A percentile compares a stretch with the other conserved stretches of the same genome.
These are phyloP conservation scores for Lasiodiplodia theobromae DNA, from an alignment of 2,329 filamentous ascomycete genomes.

Conservation along the genomic window DNA sequence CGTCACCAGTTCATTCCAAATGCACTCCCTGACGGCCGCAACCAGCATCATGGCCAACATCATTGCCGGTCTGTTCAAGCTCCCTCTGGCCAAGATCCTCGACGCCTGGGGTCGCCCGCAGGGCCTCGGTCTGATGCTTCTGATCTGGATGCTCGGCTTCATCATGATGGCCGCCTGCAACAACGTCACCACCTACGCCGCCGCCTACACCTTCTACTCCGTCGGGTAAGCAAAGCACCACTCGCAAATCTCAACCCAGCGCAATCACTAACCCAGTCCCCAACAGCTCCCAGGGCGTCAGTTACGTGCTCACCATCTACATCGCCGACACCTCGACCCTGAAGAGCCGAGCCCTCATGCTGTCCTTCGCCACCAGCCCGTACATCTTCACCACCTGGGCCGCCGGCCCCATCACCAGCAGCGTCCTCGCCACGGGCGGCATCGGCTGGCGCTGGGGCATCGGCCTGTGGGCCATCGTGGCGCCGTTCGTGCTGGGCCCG, in stretches of 20 bases:
- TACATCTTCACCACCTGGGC: slow-evolving; percentile 45
- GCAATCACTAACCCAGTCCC: slow-evolving; percentile 34
- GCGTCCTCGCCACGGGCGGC: slow-evolving; percentile 54
- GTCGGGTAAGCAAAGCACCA: slow-evolving; percentile 24
- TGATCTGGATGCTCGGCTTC: slow-evolving; percentile 58
- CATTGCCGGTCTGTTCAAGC: slow-evolving; percentile 66
- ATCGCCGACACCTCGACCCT: slow-evolving; percentile 72
- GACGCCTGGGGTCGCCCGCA: slow-evolving; percentile 73
- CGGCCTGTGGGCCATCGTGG: slow-evolving; percentile 70
- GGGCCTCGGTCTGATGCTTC: slow-evolving; percentile 63
- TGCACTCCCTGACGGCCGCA: slow-evolving; percentile 62
- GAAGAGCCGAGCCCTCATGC: slow-evolving; percentile 69
- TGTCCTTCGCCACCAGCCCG: slow-evolving; percentile 55
- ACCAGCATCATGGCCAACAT: slow-evolving; percentile 63
- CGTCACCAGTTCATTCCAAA: slow-evolving; percentile 57
- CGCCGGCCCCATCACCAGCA: slow-evolving; percentile 38
- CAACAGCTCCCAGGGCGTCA: slow-evolving; percentile 56
- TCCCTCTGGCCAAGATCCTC: slow-evolving; percentile 71
- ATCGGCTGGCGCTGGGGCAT: slow-evolving; percentile 72
- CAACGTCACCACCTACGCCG: slow-evolving; percentile 64
- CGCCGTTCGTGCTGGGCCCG: slow-evolving; percentile 68
- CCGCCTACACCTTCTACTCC: slow-evolving; percentile 65
- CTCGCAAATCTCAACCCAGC: not conserved
- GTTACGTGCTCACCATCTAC: slow-evolving; percentile 67
- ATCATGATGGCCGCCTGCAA: slow-evolving; percentile 69